phyloP scores from a whole-genome alignment of 148 eudicot species.

The Nyssa sinensis region DNA sequence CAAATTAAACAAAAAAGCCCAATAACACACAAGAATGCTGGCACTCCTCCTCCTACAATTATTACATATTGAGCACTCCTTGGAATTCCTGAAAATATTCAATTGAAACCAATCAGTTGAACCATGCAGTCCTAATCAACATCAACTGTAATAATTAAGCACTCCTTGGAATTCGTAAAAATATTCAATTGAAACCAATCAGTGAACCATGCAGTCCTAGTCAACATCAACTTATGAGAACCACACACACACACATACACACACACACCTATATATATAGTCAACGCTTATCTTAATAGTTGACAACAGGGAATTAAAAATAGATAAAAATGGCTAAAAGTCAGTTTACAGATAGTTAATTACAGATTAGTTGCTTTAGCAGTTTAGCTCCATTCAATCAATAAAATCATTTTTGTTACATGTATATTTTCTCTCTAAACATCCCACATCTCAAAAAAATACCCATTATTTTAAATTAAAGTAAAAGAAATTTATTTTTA shows the following conservation, averaged over 20 bases:
- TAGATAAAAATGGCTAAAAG: background rate
- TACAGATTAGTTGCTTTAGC: too few relatives aligned
- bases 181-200: too few relatives aligned
- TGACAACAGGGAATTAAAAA: background rate
- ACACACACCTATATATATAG: background rate
- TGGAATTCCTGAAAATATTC: constrained; percentile 22
- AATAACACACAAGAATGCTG: constrained; percentile 11
- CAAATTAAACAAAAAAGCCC: constrained; percentile 25
- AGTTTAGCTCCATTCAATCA: too few relatives aligned
- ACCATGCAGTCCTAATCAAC: background rate
- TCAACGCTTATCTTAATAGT: background rate
- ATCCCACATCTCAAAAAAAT: too few relatives aligned
- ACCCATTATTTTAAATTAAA: too few relatives aligned
- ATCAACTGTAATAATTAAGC: too few relatives aligned
- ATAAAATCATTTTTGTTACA: too few relatives aligned
- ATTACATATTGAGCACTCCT: constrained; percentile 31
- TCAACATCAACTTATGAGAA: constrained; percentile 1
- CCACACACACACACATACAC: background rate
- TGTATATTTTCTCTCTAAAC: too few relatives aligned
- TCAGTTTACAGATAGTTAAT: background rate
- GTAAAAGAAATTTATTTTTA: too few relatives aligned
- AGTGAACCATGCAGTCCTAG: background rate
- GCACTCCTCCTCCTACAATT: constrained; percentile 30
- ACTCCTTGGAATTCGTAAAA: constrained; percentile 26
- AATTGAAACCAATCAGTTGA: too few relatives aligned